phyloP scores from a whole-genome alignment of 106 monocot genomes.

The Dioscorea dumetorum region DNA sequence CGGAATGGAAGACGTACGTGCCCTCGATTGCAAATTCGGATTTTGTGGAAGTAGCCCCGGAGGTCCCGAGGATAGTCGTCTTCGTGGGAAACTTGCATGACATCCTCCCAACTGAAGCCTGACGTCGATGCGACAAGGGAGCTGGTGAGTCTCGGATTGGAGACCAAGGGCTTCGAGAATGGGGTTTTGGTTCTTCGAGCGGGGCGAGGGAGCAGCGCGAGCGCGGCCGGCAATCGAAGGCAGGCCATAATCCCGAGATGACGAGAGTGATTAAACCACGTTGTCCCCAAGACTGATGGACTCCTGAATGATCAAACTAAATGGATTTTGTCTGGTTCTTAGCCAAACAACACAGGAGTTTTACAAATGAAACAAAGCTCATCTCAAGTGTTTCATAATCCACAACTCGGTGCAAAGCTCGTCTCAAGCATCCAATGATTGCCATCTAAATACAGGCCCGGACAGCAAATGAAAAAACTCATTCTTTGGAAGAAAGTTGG shows the following conservation, averaged over 20 bases:
- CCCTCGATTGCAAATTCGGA: conserved; percentile 77
- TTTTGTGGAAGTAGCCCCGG: conserved; percentile 50
- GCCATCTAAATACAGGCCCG: no score
- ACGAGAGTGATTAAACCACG: no score
- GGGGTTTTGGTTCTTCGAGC: not conserved
- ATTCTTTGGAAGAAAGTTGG: no score
- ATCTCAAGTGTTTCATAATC: no score
- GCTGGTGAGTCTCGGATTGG: not conserved
- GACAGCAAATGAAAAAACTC: no score
- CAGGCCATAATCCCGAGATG: not conserved
- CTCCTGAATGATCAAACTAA: no score
- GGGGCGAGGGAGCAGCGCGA: not conserved
- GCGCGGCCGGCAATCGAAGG: not conserved
- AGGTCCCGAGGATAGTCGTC: conserved; percentile 32
- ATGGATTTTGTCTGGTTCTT: no score
- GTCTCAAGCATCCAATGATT: no score
- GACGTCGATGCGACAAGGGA: not conserved
- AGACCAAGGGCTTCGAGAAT: not conserved
- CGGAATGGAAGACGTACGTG: conserved; percentile 17
- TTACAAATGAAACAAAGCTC: no score
- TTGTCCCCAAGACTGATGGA: no score
- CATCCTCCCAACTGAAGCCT: conserved; percentile 61
- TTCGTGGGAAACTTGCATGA: conserved; percentile 12
- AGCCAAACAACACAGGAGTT: no score
- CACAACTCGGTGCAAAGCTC: no score